Evolutionary conservation across 2,329 filamentous ascomycete species (phyloP).

Genomic region (Periconia digitata): DNA sequence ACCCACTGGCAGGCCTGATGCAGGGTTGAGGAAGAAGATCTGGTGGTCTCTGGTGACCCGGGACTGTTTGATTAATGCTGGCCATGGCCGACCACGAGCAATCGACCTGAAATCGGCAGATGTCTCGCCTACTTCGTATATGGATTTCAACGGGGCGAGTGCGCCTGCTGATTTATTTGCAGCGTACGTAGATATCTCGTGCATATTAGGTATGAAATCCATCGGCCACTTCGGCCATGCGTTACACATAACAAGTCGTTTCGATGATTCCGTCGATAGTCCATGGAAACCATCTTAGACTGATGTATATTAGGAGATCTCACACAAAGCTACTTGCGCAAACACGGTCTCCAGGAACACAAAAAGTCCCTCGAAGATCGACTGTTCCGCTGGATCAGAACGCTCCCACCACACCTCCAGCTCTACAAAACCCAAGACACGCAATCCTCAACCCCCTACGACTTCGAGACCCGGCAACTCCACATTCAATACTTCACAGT

Average conservation of each 20-base stretch:
- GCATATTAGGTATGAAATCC: constrained; percentile 35
- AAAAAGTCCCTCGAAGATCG: constrained; percentile 40
- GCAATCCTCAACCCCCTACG: constrained; percentile 28
- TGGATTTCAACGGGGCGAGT: constrained; percentile 38
- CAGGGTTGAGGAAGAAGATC: constrained; percentile 41
- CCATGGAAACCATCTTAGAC: no score
- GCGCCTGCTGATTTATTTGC: constrained; percentile 40
- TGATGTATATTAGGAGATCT: constrained; percentile 40
- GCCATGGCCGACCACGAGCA: constrained; percentile 44
- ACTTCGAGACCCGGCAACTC: constrained; percentile 43
- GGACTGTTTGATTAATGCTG: constrained; percentile 46
- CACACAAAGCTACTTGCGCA: constrained; percentile 43
- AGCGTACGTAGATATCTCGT: constrained; percentile 44
- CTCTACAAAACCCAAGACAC: constrained; percentile 24
- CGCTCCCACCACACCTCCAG: constrained; percentile 34
- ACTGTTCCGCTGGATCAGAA: constrained; percentile 45
- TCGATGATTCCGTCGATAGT: no score
- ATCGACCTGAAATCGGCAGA: constrained; percentile 46
- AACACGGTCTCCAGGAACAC: constrained; percentile 35
- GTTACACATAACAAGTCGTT: no score
- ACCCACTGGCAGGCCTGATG: constrained; percentile 37
- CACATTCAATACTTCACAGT: constrained; percentile 44
- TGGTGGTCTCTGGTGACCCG: constrained; percentile 50
- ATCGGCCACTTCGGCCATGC: no score
- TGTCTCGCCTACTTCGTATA: constrained; percentile 39